Percentiles rank a stretch among this genome's conserved stretches.
Evolutionary conservation across 164 flowering plant genomes (phyloP).

Genomic region (Berberis vulgaris): DNA sequence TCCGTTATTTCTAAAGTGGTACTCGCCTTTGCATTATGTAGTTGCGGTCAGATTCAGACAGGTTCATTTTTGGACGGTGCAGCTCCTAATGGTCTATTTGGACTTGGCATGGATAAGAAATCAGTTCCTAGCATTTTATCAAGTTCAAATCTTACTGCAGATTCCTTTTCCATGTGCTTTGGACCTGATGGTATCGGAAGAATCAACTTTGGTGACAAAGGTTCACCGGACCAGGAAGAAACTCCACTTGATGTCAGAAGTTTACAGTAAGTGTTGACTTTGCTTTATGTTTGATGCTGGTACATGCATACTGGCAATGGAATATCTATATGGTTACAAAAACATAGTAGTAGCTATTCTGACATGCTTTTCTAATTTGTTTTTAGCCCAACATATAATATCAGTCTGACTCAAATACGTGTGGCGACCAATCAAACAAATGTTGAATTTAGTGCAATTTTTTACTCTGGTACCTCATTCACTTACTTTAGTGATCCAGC

Average conservation of each 20-base stretch:
- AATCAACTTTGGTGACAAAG: slow-evolving; percentile 85
- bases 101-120: slow-evolving; percentile 62
- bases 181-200: slow-evolving; percentile 65
- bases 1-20: not conserved
- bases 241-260: slow-evolving; percentile 49
- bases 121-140: slow-evolving; percentile 93
- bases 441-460: slow-evolving; percentile 44
- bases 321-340: not conserved
- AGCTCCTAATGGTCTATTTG: slow-evolving; percentile 84
- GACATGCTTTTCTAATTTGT: slow-evolving; percentile 6
- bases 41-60: slow-evolving; percentile 80
- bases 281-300: not conserved
- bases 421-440: slow-evolving; percentile 35
- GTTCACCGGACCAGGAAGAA: slow-evolving; percentile 54
- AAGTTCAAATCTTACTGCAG: slow-evolving; percentile 34
- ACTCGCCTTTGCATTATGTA: slow-evolving; percentile 32
- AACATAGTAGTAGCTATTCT: no score
- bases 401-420: slow-evolving; percentile 43
- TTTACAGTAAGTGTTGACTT: slow-evolving; percentile 38
- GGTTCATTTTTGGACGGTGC: slow-evolving; percentile 64
- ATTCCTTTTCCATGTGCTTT: slow-evolving; percentile 97
- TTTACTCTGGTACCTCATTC: slow-evolving; percentile 90
- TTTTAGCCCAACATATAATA: slow-evolving; percentile 56
- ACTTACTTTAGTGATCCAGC: slow-evolving; percentile 75
- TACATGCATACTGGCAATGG: not conserved